Evolutionary conservation across 768 basidiomycete genomes (phyloP), one percentile per base, ranked within the genome.

Genomic region (Rhodotorula graminis): DNA sequence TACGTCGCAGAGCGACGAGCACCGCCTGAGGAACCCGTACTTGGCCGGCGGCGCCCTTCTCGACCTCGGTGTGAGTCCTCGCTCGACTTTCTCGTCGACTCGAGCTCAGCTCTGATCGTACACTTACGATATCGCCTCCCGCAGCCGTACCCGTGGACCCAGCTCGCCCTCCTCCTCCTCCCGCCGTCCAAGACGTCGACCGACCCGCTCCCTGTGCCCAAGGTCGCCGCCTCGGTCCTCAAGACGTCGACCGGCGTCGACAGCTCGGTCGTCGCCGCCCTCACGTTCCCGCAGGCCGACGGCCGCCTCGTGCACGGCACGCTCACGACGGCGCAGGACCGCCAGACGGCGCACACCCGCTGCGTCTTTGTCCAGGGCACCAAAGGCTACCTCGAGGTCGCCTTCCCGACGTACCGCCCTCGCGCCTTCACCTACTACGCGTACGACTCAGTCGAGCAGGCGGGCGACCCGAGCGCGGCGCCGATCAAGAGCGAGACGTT

Each of bases 41-140:
- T 70, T 80, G 6, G 81, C 80, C 2, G 82, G 82, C 9, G 80
- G 81, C 27, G 76, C 79, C 0, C 73, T 82, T 14, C 73, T 81
- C 29, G 82, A 82, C 70, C 70, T 82, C 18, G 82, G 81, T 9
- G 56, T 57, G 33, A 18, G 56, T 37, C 4, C 31, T 23, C 10
- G 16, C n/a, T n/a, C n/a, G n/a, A n/a, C n/a, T n/a, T 33, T 16
- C 11, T 52, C 23, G 23, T 8, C 50, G 11, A n/a, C n/a, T n/a
- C n/a, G n/a, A n/a, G n/a, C n/a, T n/a, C n/a, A n/a, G n/a, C n/a
- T n/a, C n/a, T n/a, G n/a, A n/a, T n/a, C n/a, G 9, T 7, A 9
- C 50, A 25, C 56, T 57, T 19, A 57, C 31, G 19, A 3, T 1
- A 5, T 72, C 63, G n/a, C n/a, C 73, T 61, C 29, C 78, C 23